phyloP scores from a whole-genome alignment of 257 asterid species.

The Misopates orontium region DNA sequence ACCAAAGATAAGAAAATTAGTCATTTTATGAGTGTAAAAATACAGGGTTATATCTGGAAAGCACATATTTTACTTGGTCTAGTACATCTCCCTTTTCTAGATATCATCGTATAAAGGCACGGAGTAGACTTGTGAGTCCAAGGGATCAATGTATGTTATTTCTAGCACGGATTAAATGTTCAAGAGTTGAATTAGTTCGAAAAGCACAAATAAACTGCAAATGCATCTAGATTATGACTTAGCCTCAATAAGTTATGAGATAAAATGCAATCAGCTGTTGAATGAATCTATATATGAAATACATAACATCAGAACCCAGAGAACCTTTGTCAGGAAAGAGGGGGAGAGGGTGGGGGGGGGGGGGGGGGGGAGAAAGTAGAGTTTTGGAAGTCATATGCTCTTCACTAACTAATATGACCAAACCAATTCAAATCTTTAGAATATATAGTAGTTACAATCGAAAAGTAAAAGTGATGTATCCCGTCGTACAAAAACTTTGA shows the following conservation, averaged over 20 bases:
- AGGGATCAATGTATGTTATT: background rate
- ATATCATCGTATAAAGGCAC: background rate
- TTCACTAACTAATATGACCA: too few relatives aligned
- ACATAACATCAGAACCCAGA: background rate
- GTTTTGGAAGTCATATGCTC: too few relatives aligned
- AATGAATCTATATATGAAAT: background rate
- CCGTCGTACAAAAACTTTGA: background rate
- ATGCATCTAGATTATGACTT: too few relatives aligned
- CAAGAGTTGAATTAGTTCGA: too few relatives aligned
- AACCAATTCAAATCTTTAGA: too few relatives aligned
- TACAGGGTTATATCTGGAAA: background rate
- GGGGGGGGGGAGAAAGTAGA: too few relatives aligned
- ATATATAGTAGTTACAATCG: too few relatives aligned
- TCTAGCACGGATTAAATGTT: background rate
- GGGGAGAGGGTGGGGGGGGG: too few relatives aligned
- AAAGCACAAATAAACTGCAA: too few relatives aligned
- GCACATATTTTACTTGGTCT: too few relatives aligned
- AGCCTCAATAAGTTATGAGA: background rate
- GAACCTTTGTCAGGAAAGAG: background rate
- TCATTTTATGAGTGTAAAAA: background rate
- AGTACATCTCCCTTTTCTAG: background rate
- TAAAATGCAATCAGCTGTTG: background rate
- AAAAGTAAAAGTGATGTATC: background rate
- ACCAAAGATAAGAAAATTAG: conserved; percentile 23
- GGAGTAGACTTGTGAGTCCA: background rate